Evolutionary conservation across 106 monocot species (phyloP), one percentile per base, ranked within the genome.

Genomic region (Phalaenopsis equestris): DNA sequence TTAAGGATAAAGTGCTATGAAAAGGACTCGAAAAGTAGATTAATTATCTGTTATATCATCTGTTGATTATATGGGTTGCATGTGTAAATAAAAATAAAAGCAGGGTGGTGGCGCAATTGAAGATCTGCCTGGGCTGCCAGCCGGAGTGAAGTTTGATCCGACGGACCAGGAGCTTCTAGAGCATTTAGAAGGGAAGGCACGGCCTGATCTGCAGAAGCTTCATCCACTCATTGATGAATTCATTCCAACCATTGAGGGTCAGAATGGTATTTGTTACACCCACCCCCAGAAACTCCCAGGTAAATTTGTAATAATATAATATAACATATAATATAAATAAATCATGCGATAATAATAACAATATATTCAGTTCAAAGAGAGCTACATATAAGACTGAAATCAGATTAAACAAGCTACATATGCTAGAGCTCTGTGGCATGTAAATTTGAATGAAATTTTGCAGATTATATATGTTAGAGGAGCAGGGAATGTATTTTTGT

Each of bases 221-320:
- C 95, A 91, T 77, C 95, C 89, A 6, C 87, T 91, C 77, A 84
- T 95, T n/a, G 95, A 95, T 72, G 93, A 91, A 78, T 95, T 95
- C 77, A 88, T 96, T 79, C 93, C 96, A 5, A 96, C 96, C 6
- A 86, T 96, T 24, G 93, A 96, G 75, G 96, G 96, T 23, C 92
- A 97, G 67, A 86, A 97, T 82, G 96, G 96, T 3, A 97, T 97
- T 55, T 97, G 96, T 79, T 97, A 94, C 82, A 97, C 96, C 46
- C 96, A 97, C 64, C 96, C 96, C 16, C 90, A 97, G 85, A 94
- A 87, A 68, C 87, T 97, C n/a, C 96, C 96, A 36, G 90, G 96
- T 92, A 84, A 16, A 30, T 30, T 30, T 30, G 30, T 30, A 30
- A 30, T 30, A 30, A 30, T 30, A 30, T 30, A 30, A 30, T 30